These are phyloP conservation scores for Suillus subalutaceus DNA, from an alignment of 768 basidiomycete genomes.

Conservation along the genomic window DNA sequence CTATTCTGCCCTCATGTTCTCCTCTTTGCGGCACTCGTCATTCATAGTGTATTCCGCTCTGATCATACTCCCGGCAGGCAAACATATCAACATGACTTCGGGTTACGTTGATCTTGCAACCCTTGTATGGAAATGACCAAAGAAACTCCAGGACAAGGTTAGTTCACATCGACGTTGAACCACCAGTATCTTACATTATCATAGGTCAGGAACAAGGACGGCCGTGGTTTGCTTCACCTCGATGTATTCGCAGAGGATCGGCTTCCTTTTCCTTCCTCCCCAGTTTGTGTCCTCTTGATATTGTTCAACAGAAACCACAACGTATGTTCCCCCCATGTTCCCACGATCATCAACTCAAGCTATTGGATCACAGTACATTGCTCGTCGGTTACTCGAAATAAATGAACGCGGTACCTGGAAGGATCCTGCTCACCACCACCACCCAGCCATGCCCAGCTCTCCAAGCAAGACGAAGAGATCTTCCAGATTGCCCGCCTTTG, in stretches of 20 bases:
- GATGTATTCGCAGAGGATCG: conserved; percentile 83
- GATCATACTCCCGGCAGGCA: conserved; percentile 52
- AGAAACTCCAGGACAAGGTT: conserved; percentile 57
- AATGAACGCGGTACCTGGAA: conserved; percentile 72
- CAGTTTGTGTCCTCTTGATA: conserved; percentile 73
- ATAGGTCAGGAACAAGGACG: conserved; percentile 48
- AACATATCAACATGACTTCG: conserved; percentile 80
- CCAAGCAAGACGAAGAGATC: conserved; percentile 72
- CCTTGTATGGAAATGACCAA: conserved; percentile 81
- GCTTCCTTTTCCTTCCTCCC: conserved; percentile 80
- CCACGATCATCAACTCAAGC: background rate
- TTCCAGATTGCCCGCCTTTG: conserved; percentile 81
- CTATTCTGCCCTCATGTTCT: conserved; percentile 80
- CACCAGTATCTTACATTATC: conserved; percentile 6
- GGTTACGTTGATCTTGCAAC: conserved; percentile 86
- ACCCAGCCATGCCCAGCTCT: conserved; percentile 36
- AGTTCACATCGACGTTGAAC: conserved; percentile 20
- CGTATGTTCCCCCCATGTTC: conserved; percentile 42
- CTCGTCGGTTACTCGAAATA: conserved; percentile 73
- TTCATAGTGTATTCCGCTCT: conserved; percentile 88
- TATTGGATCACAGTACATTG: conserved; percentile 63
- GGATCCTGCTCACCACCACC: conserved; percentile 53
- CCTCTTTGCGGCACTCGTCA: conserved; percentile 82
- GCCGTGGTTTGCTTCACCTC: conserved; percentile 65
- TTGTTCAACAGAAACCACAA: conserved; percentile 92